phyloP scores from a whole-genome alignment of 2,329 filamentous ascomycete species.

The Calonectria montana region DNA sequence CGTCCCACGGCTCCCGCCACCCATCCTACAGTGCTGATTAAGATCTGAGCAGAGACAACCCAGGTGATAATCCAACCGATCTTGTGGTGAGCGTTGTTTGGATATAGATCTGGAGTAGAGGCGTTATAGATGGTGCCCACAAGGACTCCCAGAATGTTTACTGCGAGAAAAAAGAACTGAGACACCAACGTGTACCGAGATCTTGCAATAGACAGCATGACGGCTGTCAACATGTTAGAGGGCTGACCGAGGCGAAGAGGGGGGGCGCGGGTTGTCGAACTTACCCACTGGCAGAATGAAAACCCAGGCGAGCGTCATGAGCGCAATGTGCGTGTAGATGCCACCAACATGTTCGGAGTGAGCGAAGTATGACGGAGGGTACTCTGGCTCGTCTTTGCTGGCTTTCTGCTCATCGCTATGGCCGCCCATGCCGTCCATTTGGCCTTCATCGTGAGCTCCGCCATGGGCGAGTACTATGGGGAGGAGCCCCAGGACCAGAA shows the following conservation, averaged over 20 bases:
- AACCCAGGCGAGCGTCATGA: slow-evolving; percentile 80
- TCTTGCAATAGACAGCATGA: slow-evolving; percentile 86
- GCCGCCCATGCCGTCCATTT: slow-evolving; percentile 12
- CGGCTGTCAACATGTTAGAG: slow-evolving; percentile 62
- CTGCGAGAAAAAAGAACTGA: slow-evolving; percentile 75
- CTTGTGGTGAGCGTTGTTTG: slow-evolving; percentile 88
- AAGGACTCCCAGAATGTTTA: slow-evolving; percentile 73
- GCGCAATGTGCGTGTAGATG: slow-evolving; percentile 76
- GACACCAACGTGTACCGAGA: slow-evolving; percentile 78
- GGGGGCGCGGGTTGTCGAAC: slow-evolving; percentile 43
- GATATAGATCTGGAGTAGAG: slow-evolving; percentile 86
- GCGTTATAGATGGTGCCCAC: slow-evolving; percentile 80
- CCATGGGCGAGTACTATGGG: slow-evolving; percentile 38
- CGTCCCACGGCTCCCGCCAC: slow-evolving; percentile 54
- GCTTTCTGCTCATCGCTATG: slow-evolving; percentile 24
- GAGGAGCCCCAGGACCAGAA: slow-evolving; percentile 23
- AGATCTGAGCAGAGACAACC: slow-evolving; percentile 75
- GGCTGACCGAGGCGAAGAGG: neutral
- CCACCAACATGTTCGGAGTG: slow-evolving; percentile 62
- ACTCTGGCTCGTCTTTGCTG: slow-evolving; percentile 45
- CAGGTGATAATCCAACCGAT: slow-evolving; percentile 87
- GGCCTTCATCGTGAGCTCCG: slow-evolving; percentile 27
- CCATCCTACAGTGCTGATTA: slow-evolving; percentile 73
- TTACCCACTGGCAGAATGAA: slow-evolving; percentile 78
- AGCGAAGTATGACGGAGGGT: slow-evolving; percentile 69